phyloP scores from a whole-genome alignment of 2,329 filamentous ascomycete species.

The Beauveria asiatica region DNA sequence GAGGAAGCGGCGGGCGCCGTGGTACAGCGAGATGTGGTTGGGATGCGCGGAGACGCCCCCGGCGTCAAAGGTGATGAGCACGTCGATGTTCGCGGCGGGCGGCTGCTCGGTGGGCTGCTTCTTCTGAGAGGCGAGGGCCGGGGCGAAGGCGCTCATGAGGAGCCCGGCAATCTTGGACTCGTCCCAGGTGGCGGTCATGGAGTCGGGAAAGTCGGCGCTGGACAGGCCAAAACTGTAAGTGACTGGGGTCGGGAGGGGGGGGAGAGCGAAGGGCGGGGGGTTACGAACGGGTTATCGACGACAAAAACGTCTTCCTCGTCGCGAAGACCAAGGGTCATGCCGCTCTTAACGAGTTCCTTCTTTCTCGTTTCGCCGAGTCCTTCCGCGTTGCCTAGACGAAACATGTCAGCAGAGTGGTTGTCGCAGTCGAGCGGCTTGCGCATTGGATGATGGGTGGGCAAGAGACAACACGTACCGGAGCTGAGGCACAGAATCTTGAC shows the following conservation, averaged over 20 bases:
- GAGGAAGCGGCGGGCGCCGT: conserved; percentile 70
- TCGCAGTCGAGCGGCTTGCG: no score
- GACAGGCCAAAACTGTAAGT: neutral
- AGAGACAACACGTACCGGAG: conserved; percentile 46
- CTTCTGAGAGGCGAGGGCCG: conserved; percentile 39
- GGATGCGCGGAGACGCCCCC: conserved; percentile 77
- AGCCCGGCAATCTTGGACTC: conserved; percentile 59
- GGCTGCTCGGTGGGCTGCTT: conserved; percentile 25
- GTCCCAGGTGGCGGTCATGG: conserved; percentile 76
- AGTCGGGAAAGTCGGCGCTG: conserved; percentile 68
- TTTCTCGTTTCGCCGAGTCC: conserved; percentile 77
- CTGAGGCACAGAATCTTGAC: conserved; percentile 91
- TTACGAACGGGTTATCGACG: conserved; percentile 60
- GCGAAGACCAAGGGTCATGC: conserved; percentile 64
- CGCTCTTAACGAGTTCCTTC: conserved; percentile 76
- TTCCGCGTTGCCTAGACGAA: conserved; percentile 62
- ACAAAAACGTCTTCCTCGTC: conserved; percentile 73
- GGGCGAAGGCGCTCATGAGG: conserved; percentile 65
- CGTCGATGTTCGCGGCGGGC: conserved; percentile 56
- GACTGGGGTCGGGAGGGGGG: neutral
- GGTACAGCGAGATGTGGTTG: conserved; percentile 85
- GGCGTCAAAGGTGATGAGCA: conserved; percentile 84
- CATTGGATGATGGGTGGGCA: no score
- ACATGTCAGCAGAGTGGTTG: neutral
- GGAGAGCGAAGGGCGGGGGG: no score